A percentile compares a stretch with the other conserved stretches of the same genome.
These are phyloP conservation scores for Claviceps humidiphila DNA, from an alignment of 2,329 filamentous ascomycete species.

Conservation along the genomic window DNA sequence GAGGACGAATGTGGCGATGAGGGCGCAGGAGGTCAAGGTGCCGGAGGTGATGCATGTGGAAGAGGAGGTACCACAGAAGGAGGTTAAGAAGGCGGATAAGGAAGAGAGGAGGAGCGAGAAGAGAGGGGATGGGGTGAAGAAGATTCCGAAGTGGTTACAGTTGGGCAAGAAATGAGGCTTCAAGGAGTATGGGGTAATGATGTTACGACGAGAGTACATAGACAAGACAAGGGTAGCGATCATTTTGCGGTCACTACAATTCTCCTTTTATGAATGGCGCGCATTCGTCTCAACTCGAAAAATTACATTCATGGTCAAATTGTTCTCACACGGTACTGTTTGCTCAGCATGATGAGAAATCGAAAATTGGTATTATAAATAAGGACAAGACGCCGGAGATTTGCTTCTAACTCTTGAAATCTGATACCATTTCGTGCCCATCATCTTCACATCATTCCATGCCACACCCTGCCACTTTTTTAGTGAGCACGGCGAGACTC, in stretches of 20 bases:
- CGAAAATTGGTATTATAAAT: no score
- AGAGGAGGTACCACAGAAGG: slow-evolving; percentile 12
- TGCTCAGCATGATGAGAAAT: no score
- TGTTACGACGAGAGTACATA: no score
- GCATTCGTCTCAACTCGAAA: no score
- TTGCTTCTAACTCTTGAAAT: neutral
- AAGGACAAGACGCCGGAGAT: no score
- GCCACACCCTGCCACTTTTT: slow-evolving; percentile 15
- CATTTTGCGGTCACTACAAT: no score
- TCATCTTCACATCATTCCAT: neutral
- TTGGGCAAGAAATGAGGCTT: slow-evolving; percentile 51
- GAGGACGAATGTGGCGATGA: slow-evolving; percentile 40
- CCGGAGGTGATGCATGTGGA: slow-evolving; percentile 36
- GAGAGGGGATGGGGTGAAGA: slow-evolving; percentile 29
- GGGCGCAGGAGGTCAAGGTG: slow-evolving; percentile 55
- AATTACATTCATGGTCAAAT: no score
- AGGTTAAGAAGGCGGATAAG: slow-evolving; percentile 14
- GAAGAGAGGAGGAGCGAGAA: slow-evolving; percentile 24
- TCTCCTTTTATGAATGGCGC: no score
- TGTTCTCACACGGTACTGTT: no score
- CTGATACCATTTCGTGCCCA: neutral
- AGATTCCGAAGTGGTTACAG: slow-evolving; percentile 59
- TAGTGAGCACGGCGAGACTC: slow-evolving; percentile 69
- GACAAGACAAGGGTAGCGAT: no score
- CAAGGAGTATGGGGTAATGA: no score